These are phyloP conservation scores for Coemansia sp. DNA, from an alignment of 192 early-diverging fungal genomes.

Conservation along the genomic window DNA sequence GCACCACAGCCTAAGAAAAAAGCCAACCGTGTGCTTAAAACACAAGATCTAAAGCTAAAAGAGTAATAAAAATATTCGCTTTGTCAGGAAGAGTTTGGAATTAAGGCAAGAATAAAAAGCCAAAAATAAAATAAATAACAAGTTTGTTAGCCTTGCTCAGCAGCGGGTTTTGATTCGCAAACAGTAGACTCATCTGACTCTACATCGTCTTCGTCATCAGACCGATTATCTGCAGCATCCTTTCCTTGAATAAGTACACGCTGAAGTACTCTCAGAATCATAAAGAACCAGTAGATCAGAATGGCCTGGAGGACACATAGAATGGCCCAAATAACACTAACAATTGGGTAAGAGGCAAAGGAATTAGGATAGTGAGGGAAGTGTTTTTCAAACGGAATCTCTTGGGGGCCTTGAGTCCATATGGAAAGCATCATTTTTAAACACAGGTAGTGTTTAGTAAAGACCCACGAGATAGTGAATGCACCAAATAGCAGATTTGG, in stretches of 20 bases:
- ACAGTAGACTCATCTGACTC: constrained; percentile 16
- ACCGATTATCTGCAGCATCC: constrained; percentile 68
- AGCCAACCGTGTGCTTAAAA: constrained; percentile 76
- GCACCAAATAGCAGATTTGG: constrained; percentile 72
- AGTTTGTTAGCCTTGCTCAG: background rate
- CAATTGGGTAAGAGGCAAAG: constrained; percentile 53
- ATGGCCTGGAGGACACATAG: constrained; percentile 66
- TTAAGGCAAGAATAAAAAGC: too few relatives aligned
- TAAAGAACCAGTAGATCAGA: constrained; percentile 74
- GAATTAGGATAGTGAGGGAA: constrained; percentile 61
- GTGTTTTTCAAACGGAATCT: constrained; percentile 56
- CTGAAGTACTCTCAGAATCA: constrained; percentile 67
- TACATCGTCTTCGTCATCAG: constrained; percentile 53
- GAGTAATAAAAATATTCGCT: background rate
- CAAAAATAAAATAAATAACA: too few relatives aligned
- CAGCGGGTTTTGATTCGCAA: background rate
- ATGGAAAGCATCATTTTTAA: constrained; percentile 66
- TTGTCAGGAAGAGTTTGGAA: background rate
- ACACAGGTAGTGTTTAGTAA: constrained; percentile 72
- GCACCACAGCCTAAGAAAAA: constrained; percentile 89
- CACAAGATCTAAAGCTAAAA: constrained; percentile 34
- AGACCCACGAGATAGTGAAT: constrained; percentile 74
- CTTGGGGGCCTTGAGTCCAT: constrained; percentile 52
- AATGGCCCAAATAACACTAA: constrained; percentile 56
- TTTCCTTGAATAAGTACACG: constrained; percentile 61